A percentile compares a stretch with the other conserved stretches of the same genome.
Conservation (phyloP, 192 early-diverging fungal genomes). For the Obelidium mucronatum region DNA sequence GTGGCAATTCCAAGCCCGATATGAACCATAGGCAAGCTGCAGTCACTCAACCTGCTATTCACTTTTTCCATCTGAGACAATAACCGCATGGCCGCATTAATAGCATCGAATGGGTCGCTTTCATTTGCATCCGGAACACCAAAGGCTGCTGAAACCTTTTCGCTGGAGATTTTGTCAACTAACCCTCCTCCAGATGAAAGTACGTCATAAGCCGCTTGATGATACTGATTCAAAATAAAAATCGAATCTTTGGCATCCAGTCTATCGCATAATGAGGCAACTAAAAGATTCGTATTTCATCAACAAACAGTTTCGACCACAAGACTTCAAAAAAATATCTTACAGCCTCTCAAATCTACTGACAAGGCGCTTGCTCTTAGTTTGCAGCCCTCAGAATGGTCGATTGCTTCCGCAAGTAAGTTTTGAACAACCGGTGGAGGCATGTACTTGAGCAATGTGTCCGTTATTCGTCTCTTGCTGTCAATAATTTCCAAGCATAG, state of each 20-base stretch:
- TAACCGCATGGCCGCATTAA: constrained; percentile 37
- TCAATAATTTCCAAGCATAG: constrained; percentile 40
- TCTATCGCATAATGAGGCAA: constrained; percentile 1
- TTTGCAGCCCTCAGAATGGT: constrained; percentile 26
- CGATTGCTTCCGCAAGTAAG: constrained; percentile 25
- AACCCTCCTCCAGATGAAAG: constrained; percentile 21
- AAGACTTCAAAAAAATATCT: constrained; percentile 15
- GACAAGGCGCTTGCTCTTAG: constrained; percentile 31
- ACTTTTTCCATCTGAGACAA: constrained; percentile 30
- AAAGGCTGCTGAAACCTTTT: constrained; percentile 40
- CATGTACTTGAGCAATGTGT: constrained; percentile 40
- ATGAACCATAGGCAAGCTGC: constrained; percentile 33
- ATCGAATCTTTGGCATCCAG: constrained; percentile 27
- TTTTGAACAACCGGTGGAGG: constrained; percentile 27
- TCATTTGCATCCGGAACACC: constrained; percentile 34
- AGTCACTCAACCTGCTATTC: constrained; percentile 34
- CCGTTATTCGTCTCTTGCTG: constrained; percentile 32
- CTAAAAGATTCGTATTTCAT: not conserved
- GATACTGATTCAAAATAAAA: constrained; percentile 26
- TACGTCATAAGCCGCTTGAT: constrained; percentile 21
- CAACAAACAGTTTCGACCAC: not conserved
- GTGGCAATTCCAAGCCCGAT: constrained; percentile 51
- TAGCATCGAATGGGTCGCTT: constrained; percentile 30
- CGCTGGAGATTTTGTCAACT: constrained; percentile 33
- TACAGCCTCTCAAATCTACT: constrained; percentile 47